These are phyloP conservation scores for Ganoderma meredithae DNA, from an alignment of 1,284 basidiomycete genomes.

Conservation along the genomic window DNA sequence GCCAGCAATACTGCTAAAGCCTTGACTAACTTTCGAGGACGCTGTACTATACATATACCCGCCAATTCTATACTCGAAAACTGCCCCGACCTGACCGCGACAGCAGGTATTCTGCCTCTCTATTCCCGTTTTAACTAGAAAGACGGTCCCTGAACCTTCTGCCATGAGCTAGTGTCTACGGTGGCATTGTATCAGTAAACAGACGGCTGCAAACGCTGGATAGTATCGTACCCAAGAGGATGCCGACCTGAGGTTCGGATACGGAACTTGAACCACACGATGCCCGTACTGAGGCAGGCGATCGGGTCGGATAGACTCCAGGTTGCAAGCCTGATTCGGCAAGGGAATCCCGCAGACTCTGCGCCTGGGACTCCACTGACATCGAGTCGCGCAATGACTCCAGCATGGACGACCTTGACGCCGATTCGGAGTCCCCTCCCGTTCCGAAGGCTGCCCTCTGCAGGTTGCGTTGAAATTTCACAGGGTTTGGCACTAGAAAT, in stretches of 20 bases:
- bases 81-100: not conserved
- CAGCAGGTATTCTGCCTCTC: not conserved
- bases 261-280: not conserved
- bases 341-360: not conserved
- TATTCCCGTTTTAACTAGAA: not conserved
- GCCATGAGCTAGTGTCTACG: conserved; percentile 7
- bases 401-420: conserved; percentile 31
- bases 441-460: conserved; percentile 28
- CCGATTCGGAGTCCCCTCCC: conserved; percentile 25
- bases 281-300: conserved; percentile 1
- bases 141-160: not conserved
- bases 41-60: not conserved
- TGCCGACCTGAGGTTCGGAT: not conserved
- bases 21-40: not conserved
- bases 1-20: not conserved
- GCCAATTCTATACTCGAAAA: not conserved
- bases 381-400: conserved; percentile 11
- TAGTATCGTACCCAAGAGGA: not conserved
- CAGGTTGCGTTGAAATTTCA: conserved; percentile 22
- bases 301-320: not conserved
- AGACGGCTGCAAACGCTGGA: not conserved
- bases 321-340: not conserved
- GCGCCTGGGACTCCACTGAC: not conserved
- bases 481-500: conserved; percentile 14
- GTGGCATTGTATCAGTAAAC: not conserved